Evolutionary conservation across 805 yeast genomes (phyloP).

Genomic region (Spathaspora sp.): DNA sequence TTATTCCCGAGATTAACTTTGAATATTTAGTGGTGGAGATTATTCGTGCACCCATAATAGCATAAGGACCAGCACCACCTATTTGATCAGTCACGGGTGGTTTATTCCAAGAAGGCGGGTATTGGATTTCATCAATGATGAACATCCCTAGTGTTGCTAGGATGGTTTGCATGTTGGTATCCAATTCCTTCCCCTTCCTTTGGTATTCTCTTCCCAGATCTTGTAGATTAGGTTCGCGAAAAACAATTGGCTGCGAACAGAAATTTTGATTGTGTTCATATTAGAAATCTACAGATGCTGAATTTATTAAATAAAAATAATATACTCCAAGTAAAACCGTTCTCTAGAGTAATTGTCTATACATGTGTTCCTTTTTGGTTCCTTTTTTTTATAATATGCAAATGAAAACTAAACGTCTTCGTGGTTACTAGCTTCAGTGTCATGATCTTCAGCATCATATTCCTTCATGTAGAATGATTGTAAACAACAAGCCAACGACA

Average conservation of each 20-base stretch:
- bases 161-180: conserved; percentile 7
- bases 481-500: conserved; percentile 16
- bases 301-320: no score
- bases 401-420: not conserved
- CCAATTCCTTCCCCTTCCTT: not conserved
- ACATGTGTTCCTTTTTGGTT: no score
- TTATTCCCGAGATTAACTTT: conserved; percentile 54
- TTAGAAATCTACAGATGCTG: no score
- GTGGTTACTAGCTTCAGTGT: conserved; percentile 5
- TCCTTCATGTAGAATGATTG: conserved; percentile 22
- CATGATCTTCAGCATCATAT: conserved; percentile 20
- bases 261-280: no score
- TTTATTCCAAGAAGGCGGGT: conserved; percentile 35
- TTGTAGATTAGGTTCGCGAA: no score
- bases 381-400: no score
- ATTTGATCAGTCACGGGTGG: conserved; percentile 47
- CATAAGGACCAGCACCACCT: conserved; percentile 92
- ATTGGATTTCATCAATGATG: conserved; percentile 81
- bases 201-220: no score
- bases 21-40: conserved; percentile 37
- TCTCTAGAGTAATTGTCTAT: no score
- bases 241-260: no score
- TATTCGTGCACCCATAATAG: conserved; percentile 69
- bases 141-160: conserved; percentile 83
- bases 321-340: no score